A percentile compares a stretch with the other conserved stretches of the same genome.
These are phyloP conservation scores for Camptophora hylomeconis DNA, from an alignment of 2,329 filamentous ascomycete genomes.

Conservation along the genomic window DNA sequence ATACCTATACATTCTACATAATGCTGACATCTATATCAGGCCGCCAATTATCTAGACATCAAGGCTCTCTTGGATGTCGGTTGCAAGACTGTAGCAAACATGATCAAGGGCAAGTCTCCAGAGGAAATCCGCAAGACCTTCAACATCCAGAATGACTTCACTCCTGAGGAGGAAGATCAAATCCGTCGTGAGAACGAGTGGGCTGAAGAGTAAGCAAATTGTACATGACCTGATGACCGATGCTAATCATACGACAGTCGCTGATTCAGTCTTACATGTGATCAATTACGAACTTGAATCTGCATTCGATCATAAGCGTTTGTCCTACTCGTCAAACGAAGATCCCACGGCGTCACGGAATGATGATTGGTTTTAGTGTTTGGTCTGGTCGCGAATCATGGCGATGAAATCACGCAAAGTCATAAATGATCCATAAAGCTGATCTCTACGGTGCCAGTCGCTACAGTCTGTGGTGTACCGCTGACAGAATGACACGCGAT, in stretches of 20 bases:
- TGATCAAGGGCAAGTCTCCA: constrained; percentile 99
- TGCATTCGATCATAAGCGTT: no score
- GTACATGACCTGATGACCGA: not conserved
- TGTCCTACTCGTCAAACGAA: no score
- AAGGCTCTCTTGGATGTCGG: constrained; percentile 95
- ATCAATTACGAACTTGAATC: no score
- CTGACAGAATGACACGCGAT: no score
- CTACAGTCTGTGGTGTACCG: no score
- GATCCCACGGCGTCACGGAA: no score
- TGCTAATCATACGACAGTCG: constrained; percentile 7
- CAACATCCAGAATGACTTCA: constrained; percentile 99
- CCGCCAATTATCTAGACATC: constrained; percentile 97
- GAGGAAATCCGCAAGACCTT: constrained; percentile 99
- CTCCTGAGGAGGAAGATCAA: constrained; percentile 96
- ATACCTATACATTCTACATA: constrained; percentile 1
- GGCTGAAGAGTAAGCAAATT: constrained; percentile 61
- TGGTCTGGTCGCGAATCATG: no score
- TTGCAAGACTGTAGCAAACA: constrained; percentile 99
- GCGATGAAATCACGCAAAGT: no score
- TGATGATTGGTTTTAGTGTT: no score
- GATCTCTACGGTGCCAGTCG: no score
- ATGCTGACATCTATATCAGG: constrained; percentile 37
- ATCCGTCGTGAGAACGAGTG: constrained; percentile 85
- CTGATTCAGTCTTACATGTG: constrained; percentile 17
- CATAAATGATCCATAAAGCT: no score